These are phyloP conservation scores for Epichloe festucae DNA, from an alignment of 2,329 filamentous ascomycete species.

Conservation along the genomic window DNA sequence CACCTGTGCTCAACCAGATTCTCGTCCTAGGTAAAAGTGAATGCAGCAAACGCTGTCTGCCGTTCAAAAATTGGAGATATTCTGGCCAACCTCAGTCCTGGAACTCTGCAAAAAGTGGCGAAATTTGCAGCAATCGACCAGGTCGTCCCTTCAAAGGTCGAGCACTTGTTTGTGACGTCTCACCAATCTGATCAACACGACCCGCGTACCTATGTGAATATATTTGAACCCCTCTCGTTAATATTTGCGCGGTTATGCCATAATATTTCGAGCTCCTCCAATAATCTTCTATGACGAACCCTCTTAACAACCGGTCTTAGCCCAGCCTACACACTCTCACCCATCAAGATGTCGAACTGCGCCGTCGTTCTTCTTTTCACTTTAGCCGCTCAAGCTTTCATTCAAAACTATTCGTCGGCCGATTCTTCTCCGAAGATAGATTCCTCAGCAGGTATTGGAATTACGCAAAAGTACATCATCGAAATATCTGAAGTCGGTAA, in stretches of 20 bases:
- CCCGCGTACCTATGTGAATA: not conserved
- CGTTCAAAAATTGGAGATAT: not conserved
- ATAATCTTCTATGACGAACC: not conserved
- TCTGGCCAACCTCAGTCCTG: not conserved
- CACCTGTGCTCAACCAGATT: not conserved
- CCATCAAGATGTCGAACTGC: not conserved
- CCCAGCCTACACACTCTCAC: not conserved
- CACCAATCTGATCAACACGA: not conserved
- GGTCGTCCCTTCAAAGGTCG: not conserved
- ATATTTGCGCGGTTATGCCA: not conserved
- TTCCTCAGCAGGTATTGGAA: not conserved
- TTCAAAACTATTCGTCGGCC: not conserved
- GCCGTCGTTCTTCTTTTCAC: not conserved
- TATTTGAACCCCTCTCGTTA: not conserved
- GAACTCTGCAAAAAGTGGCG: not conserved
- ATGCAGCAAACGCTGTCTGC: not conserved
- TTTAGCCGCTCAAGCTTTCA: not conserved
- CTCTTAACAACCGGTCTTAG: not conserved
- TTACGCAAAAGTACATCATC: constrained; percentile 14
- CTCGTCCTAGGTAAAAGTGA: not conserved
- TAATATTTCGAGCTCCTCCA: not conserved
- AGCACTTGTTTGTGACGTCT: not conserved
- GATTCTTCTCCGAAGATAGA: not conserved
- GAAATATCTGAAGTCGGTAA: constrained; percentile 10
- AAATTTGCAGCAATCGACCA: not conserved